Evolutionary conservation across 257 asterid species (phyloP), one percentile per base, ranked within the genome.

Genomic region (Solanum commersonii): DNA sequence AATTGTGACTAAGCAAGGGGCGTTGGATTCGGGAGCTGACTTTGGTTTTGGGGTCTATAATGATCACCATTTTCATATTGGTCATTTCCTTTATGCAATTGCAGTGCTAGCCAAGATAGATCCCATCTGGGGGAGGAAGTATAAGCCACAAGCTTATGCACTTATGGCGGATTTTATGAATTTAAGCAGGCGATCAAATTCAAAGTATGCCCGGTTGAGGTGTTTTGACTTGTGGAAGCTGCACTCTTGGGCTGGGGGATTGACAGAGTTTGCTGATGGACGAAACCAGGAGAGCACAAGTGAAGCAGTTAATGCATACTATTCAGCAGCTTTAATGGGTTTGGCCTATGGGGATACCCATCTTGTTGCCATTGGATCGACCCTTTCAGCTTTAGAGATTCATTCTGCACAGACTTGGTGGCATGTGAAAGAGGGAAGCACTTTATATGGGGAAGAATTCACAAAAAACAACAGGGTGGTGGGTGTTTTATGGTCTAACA

Each of bases 171-270:
- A 97, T 90, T 95, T 56, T 38, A 94, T 97, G 98, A 97, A 92
- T 92, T 88, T 93, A 73, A 94, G 94, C 90, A 93, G 89, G 87
- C 89, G 87, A 12, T 85, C 90, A 23, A 89, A 92, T 88, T 93
- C 98, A 5, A 83, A 83, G 23, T 97, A 95, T 86, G 90, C 98
- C 8, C 94, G 96, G 22, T 65, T 97, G 94, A 94, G 99, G 87
- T 94, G 98, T 83, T 97, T 95, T 42, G 99, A 97, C 85, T 31
- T 91, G 65, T 97, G 98, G 98, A 91, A 92, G 83, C 84, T 97
- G 89, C 99, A 96, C 93, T 97, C 99, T 85, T 96, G 98, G 99
- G 98, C 98, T 10, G 98, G 98, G 16, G 99, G 99, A 85, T 85
- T 97, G 71, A 97, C 98, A 0, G 99, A 96, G 63, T 97, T 95